Evolutionary conservation across 2,329 filamentous ascomycete genomes (phyloP).

Genomic region (Davidsoniella eucalypti): DNA sequence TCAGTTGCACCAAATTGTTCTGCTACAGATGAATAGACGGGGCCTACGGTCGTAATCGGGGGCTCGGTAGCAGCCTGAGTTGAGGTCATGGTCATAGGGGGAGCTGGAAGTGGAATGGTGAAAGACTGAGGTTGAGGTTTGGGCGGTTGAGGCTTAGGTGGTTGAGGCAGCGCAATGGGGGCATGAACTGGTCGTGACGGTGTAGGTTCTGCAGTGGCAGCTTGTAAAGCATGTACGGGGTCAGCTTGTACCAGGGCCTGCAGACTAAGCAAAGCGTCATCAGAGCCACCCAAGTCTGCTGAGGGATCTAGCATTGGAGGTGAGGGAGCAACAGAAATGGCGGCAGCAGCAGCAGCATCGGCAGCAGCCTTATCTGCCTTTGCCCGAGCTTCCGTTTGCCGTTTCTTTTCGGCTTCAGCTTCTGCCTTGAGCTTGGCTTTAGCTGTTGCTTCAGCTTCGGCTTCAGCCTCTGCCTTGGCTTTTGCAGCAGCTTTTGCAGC

Average conservation of each 20-base stretch:
- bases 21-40: constrained; percentile 1
- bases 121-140: constrained; percentile 3
- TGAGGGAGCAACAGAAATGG: neutral
- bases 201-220: neutral
- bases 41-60: neutral
- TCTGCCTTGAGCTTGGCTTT: too few species aligned
- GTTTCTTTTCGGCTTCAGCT: neutral
- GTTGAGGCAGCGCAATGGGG: constrained; percentile 1
- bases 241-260: constrained; percentile 10
- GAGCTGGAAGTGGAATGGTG: constrained; percentile 9
- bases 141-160: neutral
- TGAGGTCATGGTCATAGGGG: neutral
- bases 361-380: neutral
- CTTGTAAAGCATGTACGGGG: neutral
- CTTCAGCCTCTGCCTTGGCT: neutral
- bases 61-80: neutral
- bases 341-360: neutral
- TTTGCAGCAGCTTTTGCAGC: neutral
- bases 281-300: neutral
- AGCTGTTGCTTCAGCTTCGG: too few species aligned
- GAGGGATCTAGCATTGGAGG: neutral
- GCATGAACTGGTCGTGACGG: neutral
- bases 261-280: constrained; percentile 5
- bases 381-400: neutral
- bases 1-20: neutral